phyloP scores from a whole-genome alignment of 2,329 filamentous ascomycete species.

The Teratosphaeria pseudoeucalypti region DNA sequence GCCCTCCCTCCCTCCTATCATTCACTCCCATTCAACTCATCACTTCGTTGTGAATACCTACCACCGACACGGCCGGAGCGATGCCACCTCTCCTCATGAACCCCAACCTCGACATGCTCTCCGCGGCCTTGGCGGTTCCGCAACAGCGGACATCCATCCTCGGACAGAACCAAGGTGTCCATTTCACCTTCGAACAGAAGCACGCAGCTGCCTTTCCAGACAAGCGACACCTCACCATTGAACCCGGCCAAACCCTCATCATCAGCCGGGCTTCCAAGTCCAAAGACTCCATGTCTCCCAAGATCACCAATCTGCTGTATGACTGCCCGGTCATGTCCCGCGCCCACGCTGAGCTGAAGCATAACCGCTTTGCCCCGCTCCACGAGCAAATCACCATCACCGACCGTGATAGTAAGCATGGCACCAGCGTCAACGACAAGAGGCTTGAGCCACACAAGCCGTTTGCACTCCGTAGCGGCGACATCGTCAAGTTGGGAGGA shows the following conservation, averaged over 20 bases:
- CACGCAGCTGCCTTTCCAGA: not conserved
- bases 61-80: not conserved
- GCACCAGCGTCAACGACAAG: conserved; percentile 25
- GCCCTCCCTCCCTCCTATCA: not conserved
- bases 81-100: not conserved
- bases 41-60: not conserved
- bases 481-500: conserved; percentile 24
- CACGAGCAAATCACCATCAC: conserved; percentile 17
- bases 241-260: conserved; percentile 13
- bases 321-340: conserved; percentile 28
- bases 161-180: not conserved
- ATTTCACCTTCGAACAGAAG: not conserved
- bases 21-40: not conserved
- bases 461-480: conserved; percentile 14
- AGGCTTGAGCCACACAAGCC: conserved; percentile 11
- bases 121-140: not conserved
- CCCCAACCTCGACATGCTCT: not conserved
- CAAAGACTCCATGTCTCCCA: conserved; percentile 15
- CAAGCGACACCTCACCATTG: conserved; percentile 11
- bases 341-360: conserved; percentile 22
- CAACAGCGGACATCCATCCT: not conserved
- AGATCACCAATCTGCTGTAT: conserved; percentile 24
- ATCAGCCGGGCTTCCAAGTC: conserved; percentile 37
- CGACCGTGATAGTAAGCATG: conserved; percentile 24
- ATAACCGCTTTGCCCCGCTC: conserved; percentile 4